Evolutionary conservation across 257 asterid genomes (phyloP).

Genomic region (Fraxinus anomala): DNA sequence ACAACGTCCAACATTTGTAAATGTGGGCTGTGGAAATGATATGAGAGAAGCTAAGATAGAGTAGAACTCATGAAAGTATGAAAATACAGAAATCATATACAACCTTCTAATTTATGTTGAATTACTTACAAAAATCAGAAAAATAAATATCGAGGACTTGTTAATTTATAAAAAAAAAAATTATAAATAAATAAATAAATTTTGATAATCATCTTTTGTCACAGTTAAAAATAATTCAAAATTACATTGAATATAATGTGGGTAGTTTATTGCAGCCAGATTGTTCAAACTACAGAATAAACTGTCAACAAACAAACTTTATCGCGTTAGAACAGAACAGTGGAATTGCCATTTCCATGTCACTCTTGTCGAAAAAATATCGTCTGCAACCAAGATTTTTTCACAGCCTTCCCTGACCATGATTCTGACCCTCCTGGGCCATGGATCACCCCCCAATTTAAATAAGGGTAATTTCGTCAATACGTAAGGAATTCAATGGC

Average conservation of each 20-base stretch:
- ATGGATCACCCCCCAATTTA: not conserved
- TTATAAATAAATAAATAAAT: too few species aligned
- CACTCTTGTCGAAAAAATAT: conserved; percentile 19
- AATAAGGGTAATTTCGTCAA: conserved; percentile 17
- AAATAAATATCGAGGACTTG: too few species aligned
- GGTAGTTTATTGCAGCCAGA: not conserved
- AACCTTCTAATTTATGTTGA: too few species aligned
- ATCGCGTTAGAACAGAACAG: conserved; percentile 26
- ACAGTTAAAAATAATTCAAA: too few species aligned
- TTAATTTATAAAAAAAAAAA: too few species aligned
- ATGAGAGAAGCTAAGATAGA: too few species aligned
- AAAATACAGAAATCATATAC: too few species aligned
- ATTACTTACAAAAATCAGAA: too few species aligned
- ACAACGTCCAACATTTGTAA: too few species aligned
- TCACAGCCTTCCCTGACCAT: conserved; percentile 18
- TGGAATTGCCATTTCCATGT: conserved; percentile 42
- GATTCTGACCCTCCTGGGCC: not conserved
- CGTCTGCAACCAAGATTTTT: conserved; percentile 24
- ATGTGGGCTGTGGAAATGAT: not conserved
- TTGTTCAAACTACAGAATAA: not conserved
- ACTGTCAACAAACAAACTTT: not conserved
- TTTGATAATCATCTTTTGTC: too few species aligned
- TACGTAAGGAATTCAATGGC: not conserved
- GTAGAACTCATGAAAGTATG: fast-evolving
- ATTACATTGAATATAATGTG: not conserved